phyloP scores from a whole-genome alignment of 1,139 yeast species.

The Wickerhamomyces sp. region DNA sequence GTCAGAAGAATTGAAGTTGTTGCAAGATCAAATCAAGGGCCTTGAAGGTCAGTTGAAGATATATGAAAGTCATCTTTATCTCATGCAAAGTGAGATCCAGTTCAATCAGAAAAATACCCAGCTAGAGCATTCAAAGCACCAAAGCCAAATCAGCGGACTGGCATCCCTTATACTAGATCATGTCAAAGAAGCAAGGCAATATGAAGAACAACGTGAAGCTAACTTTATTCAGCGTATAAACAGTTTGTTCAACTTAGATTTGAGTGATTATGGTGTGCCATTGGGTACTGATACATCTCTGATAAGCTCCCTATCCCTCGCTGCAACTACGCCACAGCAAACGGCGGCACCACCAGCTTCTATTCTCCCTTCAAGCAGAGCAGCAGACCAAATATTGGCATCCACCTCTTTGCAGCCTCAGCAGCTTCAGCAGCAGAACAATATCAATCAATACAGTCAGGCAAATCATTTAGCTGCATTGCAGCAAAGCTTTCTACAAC shows the following conservation, averaged over 20 bases:
- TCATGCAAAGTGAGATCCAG: conserved; percentile 21
- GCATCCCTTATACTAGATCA: conserved; percentile 20
- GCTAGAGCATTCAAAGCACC: conserved; percentile 20
- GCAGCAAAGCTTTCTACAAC: conserved; percentile 14
- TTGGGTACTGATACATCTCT: conserved; percentile 7
- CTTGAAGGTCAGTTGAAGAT: conserved; percentile 20
- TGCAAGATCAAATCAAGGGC: conserved; percentile 20
- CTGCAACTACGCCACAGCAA: conserved; percentile 13
- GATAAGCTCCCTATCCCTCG: conserved; percentile 16
- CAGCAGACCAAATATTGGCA: conserved; percentile 15
- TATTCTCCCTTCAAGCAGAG: conserved; percentile 7
- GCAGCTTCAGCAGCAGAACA: conserved; percentile 2
- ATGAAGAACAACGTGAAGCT: conserved; percentile 20
- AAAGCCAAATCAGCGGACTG: conserved; percentile 18
- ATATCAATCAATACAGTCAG: conserved; percentile 3
- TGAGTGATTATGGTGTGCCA: conserved; percentile 13
- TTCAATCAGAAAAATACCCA: conserved; percentile 20
- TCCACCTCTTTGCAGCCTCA: conserved; percentile 12
- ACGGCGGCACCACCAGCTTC: conserved; percentile 5
- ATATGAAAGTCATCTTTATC: conserved; percentile 20
- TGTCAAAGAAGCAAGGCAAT: conserved; percentile 19
- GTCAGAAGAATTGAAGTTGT: conserved; percentile 19
- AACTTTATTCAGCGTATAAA: conserved; percentile 18
- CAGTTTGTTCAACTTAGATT: conserved; percentile 16
- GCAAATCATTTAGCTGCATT: conserved; percentile 3